phyloP scores from a whole-genome alignment of 495 filamentous ascomycete genomes.

The Hypoxylon fuscum region DNA sequence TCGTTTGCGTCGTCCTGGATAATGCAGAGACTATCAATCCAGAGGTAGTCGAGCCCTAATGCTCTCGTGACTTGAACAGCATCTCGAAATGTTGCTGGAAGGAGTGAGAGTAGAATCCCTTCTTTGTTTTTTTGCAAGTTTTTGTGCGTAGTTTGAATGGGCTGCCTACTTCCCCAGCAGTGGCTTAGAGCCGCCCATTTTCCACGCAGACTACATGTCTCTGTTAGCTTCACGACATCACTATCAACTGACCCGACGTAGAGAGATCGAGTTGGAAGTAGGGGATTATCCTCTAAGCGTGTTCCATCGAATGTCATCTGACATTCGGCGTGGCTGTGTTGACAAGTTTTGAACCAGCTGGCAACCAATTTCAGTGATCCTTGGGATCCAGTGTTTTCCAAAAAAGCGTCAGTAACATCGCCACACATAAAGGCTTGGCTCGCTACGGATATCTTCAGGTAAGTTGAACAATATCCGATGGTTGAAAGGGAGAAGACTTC shows the following conservation, averaged over 20 bases:
- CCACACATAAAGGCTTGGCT: background rate
- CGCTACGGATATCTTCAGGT: background rate
- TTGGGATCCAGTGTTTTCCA: background rate
- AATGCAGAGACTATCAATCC: slow-evolving; percentile 48
- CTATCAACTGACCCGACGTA: background rate
- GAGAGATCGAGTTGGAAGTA: background rate
- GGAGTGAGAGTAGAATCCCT: background rate
- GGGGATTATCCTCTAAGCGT: background rate
- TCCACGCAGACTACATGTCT: background rate
- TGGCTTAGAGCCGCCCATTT: background rate
- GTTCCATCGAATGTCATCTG: background rate
- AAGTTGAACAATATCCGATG: background rate
- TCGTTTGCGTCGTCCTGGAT: slow-evolving; percentile 26
- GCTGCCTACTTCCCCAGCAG: background rate
- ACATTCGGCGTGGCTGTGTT: background rate
- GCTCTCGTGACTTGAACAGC: slow-evolving; percentile 22
- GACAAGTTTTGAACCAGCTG: background rate
- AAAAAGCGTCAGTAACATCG: background rate
- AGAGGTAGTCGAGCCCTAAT: slow-evolving; percentile 36
- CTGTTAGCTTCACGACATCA: background rate
- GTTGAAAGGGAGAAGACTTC: too few relatives aligned
- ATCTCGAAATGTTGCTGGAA: slow-evolving; percentile 39
- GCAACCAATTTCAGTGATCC: background rate
- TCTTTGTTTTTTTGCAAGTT: background rate
- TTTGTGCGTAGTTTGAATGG: background rate